Percentiles rank a stretch among this genome's conserved stretches.
Evolutionary conservation across 352 stramenopile species (phyloP).

Genomic region (Globisporangium barbulae): DNA sequence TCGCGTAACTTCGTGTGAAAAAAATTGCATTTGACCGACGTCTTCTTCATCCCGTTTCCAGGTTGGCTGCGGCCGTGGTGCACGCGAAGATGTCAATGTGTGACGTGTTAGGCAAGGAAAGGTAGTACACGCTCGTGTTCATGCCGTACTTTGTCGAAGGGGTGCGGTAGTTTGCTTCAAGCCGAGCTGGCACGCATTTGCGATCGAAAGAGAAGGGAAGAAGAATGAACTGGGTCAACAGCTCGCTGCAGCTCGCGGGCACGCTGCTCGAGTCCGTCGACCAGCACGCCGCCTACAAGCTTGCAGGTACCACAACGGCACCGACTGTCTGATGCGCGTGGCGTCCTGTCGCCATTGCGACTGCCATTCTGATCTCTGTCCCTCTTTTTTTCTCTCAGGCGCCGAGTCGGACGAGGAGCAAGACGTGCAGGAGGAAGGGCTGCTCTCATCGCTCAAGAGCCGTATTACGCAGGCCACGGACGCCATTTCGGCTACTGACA

Average conservation of each 20-base stretch:
- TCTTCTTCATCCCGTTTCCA: no score
- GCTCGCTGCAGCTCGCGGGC: conserved; percentile 73
- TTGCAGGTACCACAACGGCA: conserved; percentile 26
- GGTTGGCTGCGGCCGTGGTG: no score
- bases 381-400: conserved; percentile 15
- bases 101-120: no score
- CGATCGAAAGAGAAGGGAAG: not conserved
- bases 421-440: conserved; percentile 6
- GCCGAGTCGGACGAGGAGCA: conserved; percentile 12
- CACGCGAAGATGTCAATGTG: no score
- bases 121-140: no score
- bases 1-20: no score
- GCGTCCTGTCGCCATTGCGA: not conserved
- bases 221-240: conserved; percentile 80
- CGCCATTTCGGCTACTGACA: conserved; percentile 14
- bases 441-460: conserved; percentile 11
- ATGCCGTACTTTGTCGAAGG: not conserved
- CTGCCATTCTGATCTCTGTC: not conserved
- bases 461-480: conserved; percentile 15
- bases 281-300: conserved; percentile 76
- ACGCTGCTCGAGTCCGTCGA: conserved; percentile 84
- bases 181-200: not conserved
- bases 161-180: not conserved
- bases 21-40: no score
- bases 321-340: not conserved